Percentiles rank a stretch among this genome's conserved stretches.
Evolutionary conservation across 2,329 filamentous ascomycete genomes (phyloP).

Genomic region (Aspergillus sp.): DNA sequence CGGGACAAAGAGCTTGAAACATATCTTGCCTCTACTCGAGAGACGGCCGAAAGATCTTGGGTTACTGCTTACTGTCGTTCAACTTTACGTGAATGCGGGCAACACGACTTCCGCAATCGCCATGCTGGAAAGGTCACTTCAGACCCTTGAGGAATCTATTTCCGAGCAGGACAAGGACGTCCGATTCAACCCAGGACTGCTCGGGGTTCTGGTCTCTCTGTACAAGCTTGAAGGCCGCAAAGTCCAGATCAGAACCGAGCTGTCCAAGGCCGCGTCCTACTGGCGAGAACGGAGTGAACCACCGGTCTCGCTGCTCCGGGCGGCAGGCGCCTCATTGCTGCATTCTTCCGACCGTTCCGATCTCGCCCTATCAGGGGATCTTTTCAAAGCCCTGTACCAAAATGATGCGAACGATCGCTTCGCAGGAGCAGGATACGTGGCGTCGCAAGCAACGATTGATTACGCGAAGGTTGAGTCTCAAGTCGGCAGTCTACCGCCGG

Average conservation of each 20-base stretch:
- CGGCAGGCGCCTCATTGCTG: constrained; percentile 74
- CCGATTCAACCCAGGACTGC: constrained; percentile 73
- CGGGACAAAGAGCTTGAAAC: constrained; percentile 59
- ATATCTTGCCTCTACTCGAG: constrained; percentile 59
- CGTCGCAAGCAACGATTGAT: constrained; percentile 57
- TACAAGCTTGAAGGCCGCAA: constrained; percentile 69
- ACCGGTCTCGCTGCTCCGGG: constrained; percentile 60
- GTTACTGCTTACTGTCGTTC: constrained; percentile 66
- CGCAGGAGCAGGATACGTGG: constrained; percentile 74
- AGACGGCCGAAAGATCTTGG: constrained; percentile 72
- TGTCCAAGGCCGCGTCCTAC: constrained; percentile 69
- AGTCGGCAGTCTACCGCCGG: constrained; percentile 29
- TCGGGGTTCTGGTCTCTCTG: constrained; percentile 69
- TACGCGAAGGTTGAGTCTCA: constrained; percentile 28
- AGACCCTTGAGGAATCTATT: constrained; percentile 55
- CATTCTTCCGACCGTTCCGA: constrained; percentile 63
- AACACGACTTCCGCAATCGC: constrained; percentile 65
- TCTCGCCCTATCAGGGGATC: constrained; percentile 59
- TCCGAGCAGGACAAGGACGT: constrained; percentile 53
- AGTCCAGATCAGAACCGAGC: constrained; percentile 59
- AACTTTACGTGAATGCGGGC: constrained; percentile 65
- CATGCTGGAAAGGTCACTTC: constrained; percentile 67
- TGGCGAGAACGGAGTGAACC: constrained; percentile 60
- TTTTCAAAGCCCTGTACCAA: constrained; percentile 64
- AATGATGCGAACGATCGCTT: constrained; percentile 57